Percentiles rank a stretch among this genome's conserved stretches.
These are phyloP conservation scores for Acanthamoeba castellanii DNA, from an alignment of 208 protist genomes.

Conservation along the genomic window DNA sequence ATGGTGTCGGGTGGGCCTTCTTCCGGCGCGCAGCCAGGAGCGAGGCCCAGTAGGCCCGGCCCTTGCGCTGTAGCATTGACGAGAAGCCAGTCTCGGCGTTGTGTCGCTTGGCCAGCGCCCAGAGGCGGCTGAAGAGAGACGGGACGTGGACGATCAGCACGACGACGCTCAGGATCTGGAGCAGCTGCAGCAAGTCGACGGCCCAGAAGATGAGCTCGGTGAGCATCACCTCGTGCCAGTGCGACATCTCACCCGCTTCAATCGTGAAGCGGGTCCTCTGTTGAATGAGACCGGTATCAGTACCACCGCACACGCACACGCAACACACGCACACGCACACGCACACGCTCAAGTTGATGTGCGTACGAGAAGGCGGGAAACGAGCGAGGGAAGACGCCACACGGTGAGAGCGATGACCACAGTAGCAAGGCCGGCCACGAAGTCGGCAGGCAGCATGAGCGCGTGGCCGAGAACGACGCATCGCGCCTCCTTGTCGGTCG, in stretches of 20 bases:
- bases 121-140: not conserved
- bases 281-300: not conserved
- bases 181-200: conserved; percentile 21
- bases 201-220: not conserved
- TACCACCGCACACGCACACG: not conserved
- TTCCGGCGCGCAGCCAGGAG: not conserved
- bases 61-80: not conserved
- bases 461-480: not conserved
- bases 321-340: too few species aligned
- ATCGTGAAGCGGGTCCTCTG: not conserved
- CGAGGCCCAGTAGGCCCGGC: not conserved
- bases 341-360: not conserved
- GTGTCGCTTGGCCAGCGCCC: not conserved
- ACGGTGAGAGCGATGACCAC: not conserved
- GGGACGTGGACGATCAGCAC: not conserved
- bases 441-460: not conserved
- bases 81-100: not conserved
- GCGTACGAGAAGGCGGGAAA: not conserved
- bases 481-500: not conserved
- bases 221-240: conserved; percentile 51
- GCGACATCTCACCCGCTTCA: not conserved
- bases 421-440: not conserved
- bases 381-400: not conserved
- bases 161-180: not conserved
- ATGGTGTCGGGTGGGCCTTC: not conserved